phyloP scores from a whole-genome alignment of 2,329 filamentous ascomycete species.

The Neonectria sp. region DNA sequence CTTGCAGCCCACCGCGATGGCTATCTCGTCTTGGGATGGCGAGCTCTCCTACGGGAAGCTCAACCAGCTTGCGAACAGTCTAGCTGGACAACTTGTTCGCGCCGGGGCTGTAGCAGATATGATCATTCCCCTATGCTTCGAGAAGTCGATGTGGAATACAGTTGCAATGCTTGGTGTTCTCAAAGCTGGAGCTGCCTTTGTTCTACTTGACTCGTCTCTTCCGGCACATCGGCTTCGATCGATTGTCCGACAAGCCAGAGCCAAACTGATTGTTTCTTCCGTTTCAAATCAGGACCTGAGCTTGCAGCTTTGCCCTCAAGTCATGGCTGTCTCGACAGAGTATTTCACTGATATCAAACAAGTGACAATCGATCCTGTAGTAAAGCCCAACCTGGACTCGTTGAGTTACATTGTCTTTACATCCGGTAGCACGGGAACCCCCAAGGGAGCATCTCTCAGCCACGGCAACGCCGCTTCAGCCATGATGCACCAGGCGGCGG shows the following conservation, averaged over 20 bases:
- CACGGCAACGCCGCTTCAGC: slow-evolving; percentile 29
- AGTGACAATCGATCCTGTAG: not conserved
- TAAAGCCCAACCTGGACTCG: slow-evolving; percentile 5
- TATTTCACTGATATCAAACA: not conserved
- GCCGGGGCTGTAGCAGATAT: slow-evolving; percentile 45
- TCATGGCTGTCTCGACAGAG: not conserved
- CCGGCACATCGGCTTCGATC: slow-evolving; percentile 22
- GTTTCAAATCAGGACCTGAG: not conserved
- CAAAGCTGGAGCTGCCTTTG: slow-evolving; percentile 44
- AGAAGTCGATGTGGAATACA: slow-evolving; percentile 41
- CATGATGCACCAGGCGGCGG: not conserved
- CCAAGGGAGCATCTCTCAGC: slow-evolving; percentile 42
- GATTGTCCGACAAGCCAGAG: slow-evolving; percentile 18
- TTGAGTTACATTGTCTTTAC: slow-evolving; percentile 44
- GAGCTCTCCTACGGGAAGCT: slow-evolving; percentile 58
- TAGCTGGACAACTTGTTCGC: slow-evolving; percentile 55
- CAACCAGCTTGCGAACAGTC: slow-evolving; percentile 54
- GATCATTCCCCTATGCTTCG: slow-evolving; percentile 32
- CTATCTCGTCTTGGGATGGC: slow-evolving; percentile 42
- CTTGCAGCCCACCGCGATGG: slow-evolving; percentile 20
- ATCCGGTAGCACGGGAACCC: slow-evolving; percentile 23
- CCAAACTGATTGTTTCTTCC: not conserved
- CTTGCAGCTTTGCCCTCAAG: not conserved
- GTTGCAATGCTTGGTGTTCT: slow-evolving; percentile 44
- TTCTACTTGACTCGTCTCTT: slow-evolving; percentile 33